These are phyloP conservation scores for Vaccinium vitisidaea DNA, from an alignment of 148 eudicot genomes.

Conservation along the genomic window DNA sequence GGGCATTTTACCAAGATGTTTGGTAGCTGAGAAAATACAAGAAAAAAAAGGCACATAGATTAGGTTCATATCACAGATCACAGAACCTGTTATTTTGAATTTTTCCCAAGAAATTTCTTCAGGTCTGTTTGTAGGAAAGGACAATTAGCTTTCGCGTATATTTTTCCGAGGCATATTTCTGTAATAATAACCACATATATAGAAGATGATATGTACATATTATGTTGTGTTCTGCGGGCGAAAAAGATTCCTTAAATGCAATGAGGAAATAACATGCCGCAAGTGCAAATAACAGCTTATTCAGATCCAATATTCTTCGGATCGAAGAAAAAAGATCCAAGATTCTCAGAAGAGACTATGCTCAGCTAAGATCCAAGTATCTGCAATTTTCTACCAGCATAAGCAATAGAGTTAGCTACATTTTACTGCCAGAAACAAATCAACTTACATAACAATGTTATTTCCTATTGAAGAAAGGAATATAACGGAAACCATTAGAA, in stretches of 20 bases:
- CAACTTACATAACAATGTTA: not conserved
- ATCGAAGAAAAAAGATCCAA: too few relatives aligned
- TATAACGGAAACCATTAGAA: not conserved
- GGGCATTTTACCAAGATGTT: not conserved
- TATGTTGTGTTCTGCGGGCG: not conserved
- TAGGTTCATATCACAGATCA: not conserved
- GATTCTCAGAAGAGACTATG: not conserved
- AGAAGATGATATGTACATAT: not conserved
- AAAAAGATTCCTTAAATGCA: not conserved
- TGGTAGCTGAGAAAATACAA: not conserved
- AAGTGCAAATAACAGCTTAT: not conserved
- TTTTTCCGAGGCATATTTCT: not conserved
- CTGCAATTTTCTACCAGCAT: not conserved
- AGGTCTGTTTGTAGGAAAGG: not conserved
- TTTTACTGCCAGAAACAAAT: not conserved
- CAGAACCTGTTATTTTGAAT: not conserved
- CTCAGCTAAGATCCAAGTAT: not conserved
- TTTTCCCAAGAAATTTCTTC: not conserved
- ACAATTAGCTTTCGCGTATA: not conserved
- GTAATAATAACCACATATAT: too few relatives aligned
- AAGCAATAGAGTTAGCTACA: not conserved
- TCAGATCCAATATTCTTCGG: too few relatives aligned
- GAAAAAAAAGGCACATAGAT: not conserved
- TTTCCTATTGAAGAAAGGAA: not conserved
- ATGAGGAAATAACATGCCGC: not conserved